phyloP scores from a whole-genome alignment of 2,329 filamentous ascomycete species.

The Apiospora pterosperma region DNA sequence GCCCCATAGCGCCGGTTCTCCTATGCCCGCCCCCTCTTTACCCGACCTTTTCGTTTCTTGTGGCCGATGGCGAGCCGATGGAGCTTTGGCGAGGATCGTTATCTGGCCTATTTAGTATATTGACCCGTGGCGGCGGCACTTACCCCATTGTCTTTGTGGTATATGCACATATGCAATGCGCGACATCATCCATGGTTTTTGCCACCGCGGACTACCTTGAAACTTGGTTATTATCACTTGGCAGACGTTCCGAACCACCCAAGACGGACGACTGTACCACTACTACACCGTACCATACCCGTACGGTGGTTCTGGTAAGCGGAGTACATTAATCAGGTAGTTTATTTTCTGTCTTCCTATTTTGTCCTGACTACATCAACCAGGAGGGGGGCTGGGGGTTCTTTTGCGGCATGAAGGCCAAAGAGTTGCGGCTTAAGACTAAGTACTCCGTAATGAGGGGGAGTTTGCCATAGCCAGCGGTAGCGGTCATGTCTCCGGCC shows the following conservation, averaged over 20 bases:
- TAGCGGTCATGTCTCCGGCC: neutral
- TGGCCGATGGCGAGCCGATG: neutral
- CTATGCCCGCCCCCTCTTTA: too few species aligned
- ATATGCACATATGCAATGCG: neutral
- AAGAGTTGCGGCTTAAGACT: neutral
- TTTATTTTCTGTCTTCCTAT: too few species aligned
- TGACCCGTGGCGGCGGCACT: neutral
- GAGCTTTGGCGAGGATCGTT: neutral
- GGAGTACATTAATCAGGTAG: too few species aligned
- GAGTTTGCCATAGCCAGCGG: neutral
- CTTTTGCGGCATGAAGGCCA: neutral
- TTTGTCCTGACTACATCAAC: too few species aligned
- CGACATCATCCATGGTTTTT: too few species aligned
- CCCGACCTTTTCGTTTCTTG: too few species aligned
- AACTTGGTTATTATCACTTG: too few species aligned
- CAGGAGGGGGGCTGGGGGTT: neutral
- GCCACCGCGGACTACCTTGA: too few species aligned
- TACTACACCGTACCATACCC: too few species aligned
- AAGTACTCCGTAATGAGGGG: neutral
- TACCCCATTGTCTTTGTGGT: neutral
- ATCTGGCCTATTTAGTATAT: neutral
- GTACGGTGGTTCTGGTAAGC: too few species aligned
- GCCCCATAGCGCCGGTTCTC: neutral
- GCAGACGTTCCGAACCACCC: too few species aligned
- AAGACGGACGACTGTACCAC: too few species aligned